Evolutionary conservation across 345 rosid species (phyloP).

Genomic region (Camelina sativa): DNA sequence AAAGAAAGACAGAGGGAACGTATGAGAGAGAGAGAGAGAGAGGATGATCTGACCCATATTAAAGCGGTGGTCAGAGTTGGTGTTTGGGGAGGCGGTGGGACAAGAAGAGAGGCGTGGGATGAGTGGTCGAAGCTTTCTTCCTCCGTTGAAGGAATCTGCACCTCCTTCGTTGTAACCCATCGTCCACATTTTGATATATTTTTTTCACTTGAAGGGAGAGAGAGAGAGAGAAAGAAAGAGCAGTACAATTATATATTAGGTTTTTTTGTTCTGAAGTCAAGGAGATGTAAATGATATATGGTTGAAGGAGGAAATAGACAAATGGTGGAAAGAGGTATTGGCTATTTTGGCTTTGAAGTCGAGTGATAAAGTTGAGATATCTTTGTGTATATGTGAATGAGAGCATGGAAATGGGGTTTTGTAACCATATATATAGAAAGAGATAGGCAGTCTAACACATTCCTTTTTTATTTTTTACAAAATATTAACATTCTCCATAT

Average conservation of each 20-base stretch:
- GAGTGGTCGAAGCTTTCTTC: conserved; percentile 80
- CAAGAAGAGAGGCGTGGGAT: conserved; percentile 69
- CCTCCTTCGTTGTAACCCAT: conserved; percentile 83
- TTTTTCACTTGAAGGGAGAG: not conserved
- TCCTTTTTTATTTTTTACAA: not conserved
- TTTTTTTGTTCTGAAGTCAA: not conserved
- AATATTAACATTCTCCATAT: conserved; percentile 3
- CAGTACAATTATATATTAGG: not conserved
- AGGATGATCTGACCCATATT: conserved; percentile 43
- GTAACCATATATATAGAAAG: not conserved
- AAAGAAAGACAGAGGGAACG: not conserved
- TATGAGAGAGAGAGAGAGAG: not conserved
- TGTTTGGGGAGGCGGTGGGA: conserved; percentile 49
- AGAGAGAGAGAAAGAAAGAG: not conserved
- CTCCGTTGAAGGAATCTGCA: conserved; percentile 65
- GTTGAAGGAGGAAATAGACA: conserved; percentile 21
- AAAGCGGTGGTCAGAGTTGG: conserved; percentile 65
- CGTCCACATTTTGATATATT: conserved; percentile 72
- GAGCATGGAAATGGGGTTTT: conserved; percentile 44
- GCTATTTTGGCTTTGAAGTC: conserved; percentile 34
- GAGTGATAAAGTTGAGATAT: conserved; percentile 28
- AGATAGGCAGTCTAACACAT: not conserved
- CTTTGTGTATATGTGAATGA: conserved; percentile 41
- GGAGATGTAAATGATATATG: conserved; percentile 44
- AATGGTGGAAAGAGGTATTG: conserved; percentile 29